These are phyloP conservation scores for Aspergillus leporis DNA, from an alignment of 495 filamentous ascomycete genomes.

Conservation along the genomic window DNA sequence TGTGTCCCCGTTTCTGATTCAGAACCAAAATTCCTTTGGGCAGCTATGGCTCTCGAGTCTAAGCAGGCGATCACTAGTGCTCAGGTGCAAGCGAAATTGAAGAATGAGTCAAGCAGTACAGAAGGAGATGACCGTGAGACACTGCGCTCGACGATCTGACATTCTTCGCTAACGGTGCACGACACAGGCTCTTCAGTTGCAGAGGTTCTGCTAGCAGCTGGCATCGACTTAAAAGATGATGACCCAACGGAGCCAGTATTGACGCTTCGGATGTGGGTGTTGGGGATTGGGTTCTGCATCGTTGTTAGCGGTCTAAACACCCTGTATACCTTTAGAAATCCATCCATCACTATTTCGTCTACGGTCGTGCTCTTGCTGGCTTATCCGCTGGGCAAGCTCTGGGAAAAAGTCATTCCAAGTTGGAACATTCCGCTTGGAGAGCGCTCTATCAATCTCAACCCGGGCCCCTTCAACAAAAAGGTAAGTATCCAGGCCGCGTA, in stretches of 20 bases:
- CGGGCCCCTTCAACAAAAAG: slow-evolving; percentile 64
- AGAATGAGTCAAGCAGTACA: neutral
- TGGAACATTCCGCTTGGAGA: slow-evolving; percentile 50
- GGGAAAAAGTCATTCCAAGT: slow-evolving; percentile 49
- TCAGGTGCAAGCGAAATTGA: neutral
- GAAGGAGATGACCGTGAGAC: neutral
- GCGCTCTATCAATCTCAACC: slow-evolving; percentile 56
- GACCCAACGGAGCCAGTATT: slow-evolving; percentile 44
- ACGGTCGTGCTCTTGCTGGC: slow-evolving; percentile 64
- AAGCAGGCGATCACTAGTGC: neutral
- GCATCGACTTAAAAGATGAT: slow-evolving; percentile 24
- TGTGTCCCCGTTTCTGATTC: neutral
- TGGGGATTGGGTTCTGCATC: slow-evolving; percentile 59
- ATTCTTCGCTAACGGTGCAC: neutral
- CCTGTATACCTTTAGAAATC: slow-evolving; percentile 58
- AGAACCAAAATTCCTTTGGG: neutral
- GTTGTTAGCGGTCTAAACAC: slow-evolving; percentile 64
- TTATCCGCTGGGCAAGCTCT: slow-evolving; percentile 60
- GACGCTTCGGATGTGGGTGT: slow-evolving; percentile 65
- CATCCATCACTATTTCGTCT: slow-evolving; percentile 55
- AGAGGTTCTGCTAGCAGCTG: slow-evolving; percentile 29
- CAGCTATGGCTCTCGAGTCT: neutral
- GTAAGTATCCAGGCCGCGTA: slow-evolving; percentile 8
- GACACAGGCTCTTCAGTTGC: neutral
- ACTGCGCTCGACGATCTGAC: neutral